phyloP scores from a whole-genome alignment of 2,329 filamentous ascomycete species.

The Epichloe bromicola region DNA sequence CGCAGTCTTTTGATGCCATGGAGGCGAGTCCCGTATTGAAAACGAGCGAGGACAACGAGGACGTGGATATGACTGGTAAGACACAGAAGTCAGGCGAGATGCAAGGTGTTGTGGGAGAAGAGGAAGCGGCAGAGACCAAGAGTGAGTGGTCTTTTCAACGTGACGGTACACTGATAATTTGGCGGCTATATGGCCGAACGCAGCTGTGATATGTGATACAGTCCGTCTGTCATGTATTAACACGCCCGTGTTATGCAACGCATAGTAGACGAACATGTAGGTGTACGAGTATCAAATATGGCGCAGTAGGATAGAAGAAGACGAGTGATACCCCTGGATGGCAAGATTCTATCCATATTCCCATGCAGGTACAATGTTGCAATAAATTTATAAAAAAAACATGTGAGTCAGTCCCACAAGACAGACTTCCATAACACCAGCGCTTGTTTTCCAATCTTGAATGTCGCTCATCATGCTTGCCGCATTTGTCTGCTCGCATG shows the following conservation, averaged over 20 bases:
- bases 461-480: background rate
- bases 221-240: too few relatives aligned
- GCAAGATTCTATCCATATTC: background rate
- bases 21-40: too few relatives aligned
- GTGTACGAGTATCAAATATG: too few relatives aligned
- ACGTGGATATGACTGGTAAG: background rate
- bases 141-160: too few relatives aligned
- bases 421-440: constrained; percentile 6
- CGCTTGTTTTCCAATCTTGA: constrained; percentile 4
- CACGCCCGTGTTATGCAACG: too few relatives aligned
- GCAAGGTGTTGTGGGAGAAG: background rate
- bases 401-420: background rate
- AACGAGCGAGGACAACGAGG: background rate
- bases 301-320: too few relatives aligned
- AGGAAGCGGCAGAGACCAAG: background rate
- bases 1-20: too few relatives aligned
- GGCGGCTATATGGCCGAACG: background rate
- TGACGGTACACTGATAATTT: background rate
- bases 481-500: background rate
- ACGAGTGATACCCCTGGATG: too few relatives aligned
- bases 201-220: background rate
- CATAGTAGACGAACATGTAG: too few relatives aligned
- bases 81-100: background rate
- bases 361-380: background rate
- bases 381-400: background rate